These are phyloP conservation scores for Pyropia haitanensis DNA, from an alignment of 23 red algal genomes.

Conservation along the genomic window DNA sequence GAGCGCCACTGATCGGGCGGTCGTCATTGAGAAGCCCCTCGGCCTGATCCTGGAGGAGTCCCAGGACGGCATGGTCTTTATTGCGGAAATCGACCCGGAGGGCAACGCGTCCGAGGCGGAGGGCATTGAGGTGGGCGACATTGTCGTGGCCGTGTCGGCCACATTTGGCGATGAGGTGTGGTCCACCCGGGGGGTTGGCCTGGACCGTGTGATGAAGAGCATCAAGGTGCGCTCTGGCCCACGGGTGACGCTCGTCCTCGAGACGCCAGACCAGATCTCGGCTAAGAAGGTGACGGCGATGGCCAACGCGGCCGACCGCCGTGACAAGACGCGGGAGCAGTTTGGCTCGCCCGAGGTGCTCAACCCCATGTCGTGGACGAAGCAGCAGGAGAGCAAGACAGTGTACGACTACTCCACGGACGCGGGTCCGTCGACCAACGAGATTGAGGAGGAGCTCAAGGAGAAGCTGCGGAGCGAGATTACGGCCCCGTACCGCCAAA, in stretches of 20 bases:
- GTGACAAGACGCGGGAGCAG: slow-evolving; percentile 71
- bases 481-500: slow-evolving; percentile 63
- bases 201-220: slow-evolving; percentile 89
- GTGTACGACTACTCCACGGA: slow-evolving; percentile 40
- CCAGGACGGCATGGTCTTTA: slow-evolving; percentile 97
- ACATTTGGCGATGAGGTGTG: slow-evolving; percentile 99
- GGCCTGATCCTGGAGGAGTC: slow-evolving; percentile 88
- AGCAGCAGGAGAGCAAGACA: slow-evolving; percentile 3
- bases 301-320: slow-evolving; percentile 27
- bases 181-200: slow-evolving; percentile 89
- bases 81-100: slow-evolving; percentile 77
- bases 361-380: slow-evolving; percentile 80
- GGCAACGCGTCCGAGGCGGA: slow-evolving; percentile 82
- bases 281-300: slow-evolving; percentile 56
- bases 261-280: slow-evolving; percentile 52
- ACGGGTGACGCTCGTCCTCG: slow-evolving; percentile 86
- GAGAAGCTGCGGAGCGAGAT: slow-evolving; percentile 60
- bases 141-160: slow-evolving; percentile 90
- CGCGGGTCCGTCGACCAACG: slow-evolving; percentile 7
- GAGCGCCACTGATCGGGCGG: slow-evolving; percentile 42
- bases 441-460: slow-evolving; percentile 62
- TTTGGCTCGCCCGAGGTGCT: slow-evolving; percentile 87
- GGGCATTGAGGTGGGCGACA: slow-evolving; percentile 69
- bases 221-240: slow-evolving; percentile 84
- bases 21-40: slow-evolving; percentile 72